These are phyloP conservation scores for Rhododendron mucronatum DNA, from an alignment of 148 eudicot genomes.

Conservation along the genomic window DNA sequence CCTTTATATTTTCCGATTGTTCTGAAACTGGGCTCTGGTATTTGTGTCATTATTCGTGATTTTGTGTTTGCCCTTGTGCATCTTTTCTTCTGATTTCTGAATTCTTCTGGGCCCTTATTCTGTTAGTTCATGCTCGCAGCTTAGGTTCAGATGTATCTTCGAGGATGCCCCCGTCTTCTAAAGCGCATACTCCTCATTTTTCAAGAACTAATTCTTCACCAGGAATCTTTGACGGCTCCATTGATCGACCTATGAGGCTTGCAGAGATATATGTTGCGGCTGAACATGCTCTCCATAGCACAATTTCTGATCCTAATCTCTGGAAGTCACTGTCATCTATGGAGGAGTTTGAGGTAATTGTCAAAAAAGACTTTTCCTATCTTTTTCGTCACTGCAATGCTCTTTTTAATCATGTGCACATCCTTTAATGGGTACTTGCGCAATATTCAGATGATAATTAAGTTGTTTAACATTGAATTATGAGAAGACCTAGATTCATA, in stretches of 20 bases:
- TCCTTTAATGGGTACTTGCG: not conserved
- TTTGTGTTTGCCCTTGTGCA: not conserved
- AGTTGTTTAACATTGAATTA: not conserved
- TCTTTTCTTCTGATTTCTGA: slow-evolving; percentile 8
- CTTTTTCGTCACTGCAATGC: not conserved
- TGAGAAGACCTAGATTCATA: not conserved
- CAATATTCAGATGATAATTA: not conserved
- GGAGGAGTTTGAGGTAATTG: slow-evolving; percentile 76
- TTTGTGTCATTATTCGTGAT: not conserved
- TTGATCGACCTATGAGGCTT: slow-evolving; percentile 85
- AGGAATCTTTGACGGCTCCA: slow-evolving; percentile 70
- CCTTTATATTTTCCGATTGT: not conserved
- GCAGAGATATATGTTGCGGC: slow-evolving; percentile 91
- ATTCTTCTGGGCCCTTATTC: slow-evolving; percentile 19
- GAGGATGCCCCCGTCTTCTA: slow-evolving; percentile 32
- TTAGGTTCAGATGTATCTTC: slow-evolving; percentile 38
- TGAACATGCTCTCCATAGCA: slow-evolving; percentile 72
- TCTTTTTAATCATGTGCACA: not conserved
- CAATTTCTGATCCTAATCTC: slow-evolving; percentile 68
- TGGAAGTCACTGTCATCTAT: slow-evolving; percentile 75
- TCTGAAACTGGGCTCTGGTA: not conserved
- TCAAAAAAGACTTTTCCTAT: not conserved
- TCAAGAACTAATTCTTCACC: slow-evolving; percentile 79
- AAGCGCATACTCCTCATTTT: slow-evolving; percentile 46
- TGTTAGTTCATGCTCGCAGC: slow-evolving; percentile 40